Percentiles rank a stretch among this genome's conserved stretches.
phyloP scores from a whole-genome alignment of 75 land plant genomes.

The Pinus albicaulis region DNA sequence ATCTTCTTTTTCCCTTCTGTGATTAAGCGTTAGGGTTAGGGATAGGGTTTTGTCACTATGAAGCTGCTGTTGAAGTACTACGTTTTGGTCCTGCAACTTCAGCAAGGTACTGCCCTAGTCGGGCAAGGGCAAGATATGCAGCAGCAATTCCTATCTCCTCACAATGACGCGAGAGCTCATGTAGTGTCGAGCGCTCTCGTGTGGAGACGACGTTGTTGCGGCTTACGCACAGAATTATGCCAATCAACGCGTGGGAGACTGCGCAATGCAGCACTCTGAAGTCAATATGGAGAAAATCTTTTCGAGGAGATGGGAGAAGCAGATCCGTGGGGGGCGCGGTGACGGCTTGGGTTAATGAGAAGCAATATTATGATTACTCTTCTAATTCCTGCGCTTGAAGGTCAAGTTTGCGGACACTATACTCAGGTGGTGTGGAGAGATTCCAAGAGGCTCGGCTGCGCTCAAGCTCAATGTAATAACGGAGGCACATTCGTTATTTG shows the following conservation, averaged over 20 bases:
- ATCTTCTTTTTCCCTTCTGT: no score
- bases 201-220: slow-evolving; percentile 44
- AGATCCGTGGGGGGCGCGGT: slow-evolving; percentile 9
- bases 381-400: slow-evolving; percentile 33
- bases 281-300: slow-evolving; percentile 51
- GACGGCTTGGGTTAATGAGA: slow-evolving; percentile 26
- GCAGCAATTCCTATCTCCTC: slow-evolving; percentile 13
- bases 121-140: slow-evolving; percentile 8
- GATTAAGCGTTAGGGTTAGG: no score
- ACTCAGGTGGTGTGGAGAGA: slow-evolving; percentile 55
- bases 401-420: slow-evolving; percentile 49
- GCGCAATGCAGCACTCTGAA: slow-evolving; percentile 30
- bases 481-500: slow-evolving; percentile 29
- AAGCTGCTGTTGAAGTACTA: no score
- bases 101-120: no score
- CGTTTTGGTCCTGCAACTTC: no score
- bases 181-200: slow-evolving; percentile 16
- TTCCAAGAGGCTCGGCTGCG: slow-evolving; percentile 40
- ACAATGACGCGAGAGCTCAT: slow-evolving; percentile 9
- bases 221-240: slow-evolving; percentile 45
- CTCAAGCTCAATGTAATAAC: slow-evolving; percentile 16
- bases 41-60: no score
- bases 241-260: slow-evolving; percentile 22
- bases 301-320: slow-evolving; percentile 17
- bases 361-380: slow-evolving; percentile 10